Conservation (phyloP, 371 early-diverging fungal genomes). For the Paraphysoderma sedebokerense region DNA sequence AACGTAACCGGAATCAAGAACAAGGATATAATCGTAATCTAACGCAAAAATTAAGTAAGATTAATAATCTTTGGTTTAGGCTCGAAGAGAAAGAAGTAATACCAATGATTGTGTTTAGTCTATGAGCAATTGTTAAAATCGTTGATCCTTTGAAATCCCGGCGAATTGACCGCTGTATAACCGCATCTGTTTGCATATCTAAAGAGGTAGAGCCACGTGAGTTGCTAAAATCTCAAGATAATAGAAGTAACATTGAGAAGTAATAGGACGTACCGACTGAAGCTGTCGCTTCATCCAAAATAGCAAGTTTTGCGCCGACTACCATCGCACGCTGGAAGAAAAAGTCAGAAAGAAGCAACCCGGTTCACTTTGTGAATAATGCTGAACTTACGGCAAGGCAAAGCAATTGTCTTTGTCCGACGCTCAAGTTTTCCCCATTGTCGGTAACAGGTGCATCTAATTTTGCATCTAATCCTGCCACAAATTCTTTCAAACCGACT, state of each 20-base stretch:
- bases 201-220: no score
- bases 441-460: background rate
- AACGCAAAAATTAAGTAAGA: no score
- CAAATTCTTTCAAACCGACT: constrained; percentile 6
- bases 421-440: constrained; percentile 30
- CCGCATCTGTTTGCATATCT: background rate
- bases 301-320: constrained; percentile 44
- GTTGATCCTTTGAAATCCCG: constrained; percentile 69
- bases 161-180: constrained; percentile 81
- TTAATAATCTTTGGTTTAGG: no score
- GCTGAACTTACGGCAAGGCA: background rate
- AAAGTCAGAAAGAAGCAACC: constrained; percentile 9
- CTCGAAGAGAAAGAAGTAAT: no score
- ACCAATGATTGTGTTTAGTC: constrained; percentile 67
- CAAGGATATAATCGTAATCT: constrained; percentile 75
- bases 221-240: no score
- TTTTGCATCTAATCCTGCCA: background rate
- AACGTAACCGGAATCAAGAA: constrained; percentile 58
- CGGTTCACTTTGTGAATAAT: no score
- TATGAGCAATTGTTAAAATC: constrained; percentile 84
- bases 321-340: constrained; percentile 72
- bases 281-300: constrained; percentile 87
- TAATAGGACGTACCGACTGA: no score
- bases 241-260: no score
- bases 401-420: constrained; percentile 57